Evolutionary conservation across 192 early-diverging fungal species (phyloP).

Genomic region (Gonapodya sp.): DNA sequence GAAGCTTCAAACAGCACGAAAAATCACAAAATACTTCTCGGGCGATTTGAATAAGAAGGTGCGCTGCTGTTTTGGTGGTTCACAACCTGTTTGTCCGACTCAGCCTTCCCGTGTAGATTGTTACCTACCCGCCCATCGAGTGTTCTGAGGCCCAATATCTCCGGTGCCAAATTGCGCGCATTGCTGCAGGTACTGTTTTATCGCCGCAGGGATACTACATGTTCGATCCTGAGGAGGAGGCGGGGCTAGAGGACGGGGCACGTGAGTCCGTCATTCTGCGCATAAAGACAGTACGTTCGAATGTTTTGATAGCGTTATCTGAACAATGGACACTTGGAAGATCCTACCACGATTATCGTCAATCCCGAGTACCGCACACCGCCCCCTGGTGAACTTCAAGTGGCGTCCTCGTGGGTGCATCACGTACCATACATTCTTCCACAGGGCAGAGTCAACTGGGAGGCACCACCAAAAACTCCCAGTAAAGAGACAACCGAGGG

Average conservation of each 20-base stretch:
- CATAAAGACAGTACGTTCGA: slow-evolving; percentile 2
- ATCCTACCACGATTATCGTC: slow-evolving; percentile 35
- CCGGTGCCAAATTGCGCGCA: slow-evolving; percentile 51
- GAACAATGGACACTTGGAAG: slow-evolving; percentile 16
- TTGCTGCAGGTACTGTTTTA: slow-evolving; percentile 41
- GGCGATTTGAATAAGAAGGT: slow-evolving; percentile 41
- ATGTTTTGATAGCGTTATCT: neutral
- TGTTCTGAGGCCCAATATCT: slow-evolving; percentile 50
- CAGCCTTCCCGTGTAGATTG: slow-evolving; percentile 24
- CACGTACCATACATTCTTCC: slow-evolving; percentile 53
- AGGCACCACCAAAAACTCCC: slow-evolving; percentile 27
- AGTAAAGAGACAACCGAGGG: slow-evolving; percentile 21
- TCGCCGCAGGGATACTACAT: slow-evolving; percentile 49
- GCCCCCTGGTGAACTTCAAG: slow-evolving; percentile 34
- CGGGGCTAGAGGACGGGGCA: slow-evolving; percentile 18
- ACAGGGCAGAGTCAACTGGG: slow-evolving; percentile 45
- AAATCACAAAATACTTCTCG: slow-evolving; percentile 44
- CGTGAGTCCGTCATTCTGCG: neutral
- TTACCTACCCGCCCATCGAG: slow-evolving; percentile 41
- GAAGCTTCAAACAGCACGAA: slow-evolving; percentile 35
- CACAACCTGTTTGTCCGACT: slow-evolving; percentile 15
- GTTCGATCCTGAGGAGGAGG: slow-evolving; percentile 49
- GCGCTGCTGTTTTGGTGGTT: neutral
- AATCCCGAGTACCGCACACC: slow-evolving; percentile 46
- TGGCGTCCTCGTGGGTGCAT: slow-evolving; percentile 46